Percentiles rank a stretch among this genome's conserved stretches.
phyloP scores from a whole-genome alignment of 768 basidiomycete species.

The Phlegmacium glaucopus region DNA sequence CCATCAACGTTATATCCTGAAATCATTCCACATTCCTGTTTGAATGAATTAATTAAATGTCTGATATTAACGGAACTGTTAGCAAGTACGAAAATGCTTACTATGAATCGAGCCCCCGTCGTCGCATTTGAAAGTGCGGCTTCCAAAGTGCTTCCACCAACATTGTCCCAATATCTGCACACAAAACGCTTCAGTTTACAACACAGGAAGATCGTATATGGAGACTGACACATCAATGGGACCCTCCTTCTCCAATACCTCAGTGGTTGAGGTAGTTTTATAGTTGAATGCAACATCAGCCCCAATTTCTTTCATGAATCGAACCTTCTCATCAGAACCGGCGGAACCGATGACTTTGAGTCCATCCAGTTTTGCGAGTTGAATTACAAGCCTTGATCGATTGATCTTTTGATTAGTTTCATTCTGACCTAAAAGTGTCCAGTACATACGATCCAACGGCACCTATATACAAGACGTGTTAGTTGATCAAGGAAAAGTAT shows the following conservation, averaged over 20 bases:
- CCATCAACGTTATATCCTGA: constrained; percentile 32
- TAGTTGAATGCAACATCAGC: constrained; percentile 73
- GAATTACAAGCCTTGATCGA: constrained; percentile 41
- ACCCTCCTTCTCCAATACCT: constrained; percentile 53
- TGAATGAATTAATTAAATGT: background rate
- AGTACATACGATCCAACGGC: constrained; percentile 55
- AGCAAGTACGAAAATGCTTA: constrained; percentile 20
- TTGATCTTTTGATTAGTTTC: background rate
- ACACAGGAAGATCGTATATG: background rate
- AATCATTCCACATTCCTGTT: constrained; percentile 42
- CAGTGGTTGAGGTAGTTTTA: constrained; percentile 50
- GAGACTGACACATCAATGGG: constrained; percentile 37
- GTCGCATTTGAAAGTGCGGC: constrained; percentile 46
- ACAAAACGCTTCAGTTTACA: background rate
- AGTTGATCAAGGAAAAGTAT: too few species aligned
- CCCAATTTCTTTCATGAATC: constrained; percentile 52
- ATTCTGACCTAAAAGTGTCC: background rate
- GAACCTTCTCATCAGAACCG: constrained; percentile 69
- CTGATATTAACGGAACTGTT: background rate
- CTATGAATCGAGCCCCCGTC: constrained; percentile 42
- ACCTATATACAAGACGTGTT: too few species aligned
- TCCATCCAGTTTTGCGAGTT: constrained; percentile 47
- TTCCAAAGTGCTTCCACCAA: constrained; percentile 60
- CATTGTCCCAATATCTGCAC: constrained; percentile 49
- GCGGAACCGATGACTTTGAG: constrained; percentile 69